These are phyloP conservation scores for Cryptosporidium xiaoi DNA, from an alignment of 169 alveolate genomes.

Conservation along the genomic window DNA sequence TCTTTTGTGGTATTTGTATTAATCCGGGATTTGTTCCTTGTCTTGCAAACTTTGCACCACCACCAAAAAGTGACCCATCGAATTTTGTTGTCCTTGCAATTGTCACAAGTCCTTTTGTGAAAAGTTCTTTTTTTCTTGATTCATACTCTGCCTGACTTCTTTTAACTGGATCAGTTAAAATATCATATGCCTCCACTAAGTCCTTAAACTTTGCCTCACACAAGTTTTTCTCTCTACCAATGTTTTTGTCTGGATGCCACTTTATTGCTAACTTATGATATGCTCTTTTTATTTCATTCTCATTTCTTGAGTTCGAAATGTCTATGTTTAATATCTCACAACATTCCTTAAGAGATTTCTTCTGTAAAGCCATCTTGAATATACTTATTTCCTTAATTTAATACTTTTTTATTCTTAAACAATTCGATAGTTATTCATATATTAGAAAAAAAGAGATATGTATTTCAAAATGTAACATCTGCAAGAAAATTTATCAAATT, in stretches of 20 bases:
- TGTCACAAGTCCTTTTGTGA: slow-evolving; percentile 54
- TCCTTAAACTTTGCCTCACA: slow-evolving; percentile 84
- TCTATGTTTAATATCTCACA: slow-evolving; percentile 80
- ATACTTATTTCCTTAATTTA: neutral
- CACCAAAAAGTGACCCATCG: slow-evolving; percentile 71
- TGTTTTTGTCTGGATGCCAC: slow-evolving; percentile 87
- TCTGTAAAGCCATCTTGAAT: slow-evolving; percentile 12
- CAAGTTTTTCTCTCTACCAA: slow-evolving; percentile 74
- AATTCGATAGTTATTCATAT: neutral
- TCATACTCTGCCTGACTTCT: slow-evolving; percentile 75
- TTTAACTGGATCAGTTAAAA: slow-evolving; percentile 83
- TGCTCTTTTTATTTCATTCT: slow-evolving; percentile 83
- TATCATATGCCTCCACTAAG: slow-evolving; percentile 84
- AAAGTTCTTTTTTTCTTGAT: slow-evolving; percentile 41
- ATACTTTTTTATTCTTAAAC: neutral
- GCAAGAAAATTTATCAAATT: neutral
- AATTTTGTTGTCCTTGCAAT: slow-evolving; percentile 56
- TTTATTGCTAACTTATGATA: slow-evolving; percentile 80
- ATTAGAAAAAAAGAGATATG: neutral
- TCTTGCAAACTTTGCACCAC: slow-evolving; percentile 73
- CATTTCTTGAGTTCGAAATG: slow-evolving; percentile 71
- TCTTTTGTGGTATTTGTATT: slow-evolving; percentile 29
- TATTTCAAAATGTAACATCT: neutral
- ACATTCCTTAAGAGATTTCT: slow-evolving; percentile 79
- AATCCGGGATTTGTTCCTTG: slow-evolving; percentile 73